Evolutionary conservation across 129 eudicot genomes (phyloP).

Genomic region (Saussurea involucrata): DNA sequence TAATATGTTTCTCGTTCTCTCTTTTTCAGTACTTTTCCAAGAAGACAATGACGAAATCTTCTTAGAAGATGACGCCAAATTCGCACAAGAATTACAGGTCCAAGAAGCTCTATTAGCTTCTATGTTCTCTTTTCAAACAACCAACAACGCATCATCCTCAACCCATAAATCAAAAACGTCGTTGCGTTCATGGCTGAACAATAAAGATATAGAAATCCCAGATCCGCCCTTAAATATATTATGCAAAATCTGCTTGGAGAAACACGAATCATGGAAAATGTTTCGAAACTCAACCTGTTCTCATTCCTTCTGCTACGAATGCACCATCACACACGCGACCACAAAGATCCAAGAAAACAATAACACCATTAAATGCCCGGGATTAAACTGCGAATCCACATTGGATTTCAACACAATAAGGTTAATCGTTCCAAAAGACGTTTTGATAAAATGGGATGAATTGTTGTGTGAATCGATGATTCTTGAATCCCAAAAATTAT

Average conservation of each 20-base stretch:
- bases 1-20: neutral
- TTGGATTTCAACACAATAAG: constrained; percentile 30
- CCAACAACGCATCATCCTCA: constrained; percentile 4
- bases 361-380: constrained; percentile 35
- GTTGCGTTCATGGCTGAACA: neutral
- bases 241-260: constrained; percentile 45
- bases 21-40: constrained; percentile 4
- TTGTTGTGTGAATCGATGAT: constrained; percentile 38
- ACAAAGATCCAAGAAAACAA: constrained; percentile 42
- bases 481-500: constrained; percentile 40
- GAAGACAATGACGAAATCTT: constrained; percentile 4
- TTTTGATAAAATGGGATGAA: constrained; percentile 44
- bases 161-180: neutral
- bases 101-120: constrained; percentile 40
- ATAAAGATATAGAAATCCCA: neutral
- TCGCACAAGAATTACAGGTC: constrained; percentile 37
- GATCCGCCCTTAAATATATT: constrained; percentile 12
- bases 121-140: constrained; percentile 11
- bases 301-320: constrained; percentile 38
- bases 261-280: constrained; percentile 24
- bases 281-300: constrained; percentile 27
- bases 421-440: constrained; percentile 25
- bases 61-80: constrained; percentile 18
- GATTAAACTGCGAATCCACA: constrained; percentile 24
- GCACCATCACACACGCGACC: constrained; percentile 41